Conservation (phyloP, 129 eudicot genomes). For the Erigeron canadensis region DNA sequence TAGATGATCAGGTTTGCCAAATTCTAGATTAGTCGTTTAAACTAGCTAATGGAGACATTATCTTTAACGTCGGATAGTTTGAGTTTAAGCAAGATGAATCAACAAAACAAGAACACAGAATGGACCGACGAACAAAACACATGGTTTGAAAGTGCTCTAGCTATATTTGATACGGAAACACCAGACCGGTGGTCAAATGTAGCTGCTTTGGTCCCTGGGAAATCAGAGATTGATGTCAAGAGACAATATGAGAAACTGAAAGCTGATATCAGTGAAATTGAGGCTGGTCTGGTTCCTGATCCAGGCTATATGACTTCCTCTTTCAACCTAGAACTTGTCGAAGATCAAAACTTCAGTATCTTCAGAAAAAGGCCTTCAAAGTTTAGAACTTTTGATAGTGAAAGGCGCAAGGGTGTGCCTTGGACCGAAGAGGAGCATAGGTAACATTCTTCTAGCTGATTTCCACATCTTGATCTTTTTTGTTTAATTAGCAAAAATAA, state of each 20-base stretch:
- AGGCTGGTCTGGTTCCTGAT: constrained; percentile 69
- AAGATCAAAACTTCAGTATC: constrained; percentile 39
- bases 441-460: constrained; percentile 33
- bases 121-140: constrained; percentile 95
- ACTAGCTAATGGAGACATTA: constrained; percentile 50
- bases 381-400: constrained; percentile 59
- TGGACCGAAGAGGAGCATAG: constrained; percentile 99
- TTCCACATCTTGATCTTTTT: constrained; percentile 2
- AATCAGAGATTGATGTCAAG: constrained; percentile 73
- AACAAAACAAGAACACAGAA: constrained; percentile 44
- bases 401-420: constrained; percentile 86
- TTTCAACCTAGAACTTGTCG: constrained; percentile 53
- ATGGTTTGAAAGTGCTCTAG: constrained; percentile 80
- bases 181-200: constrained; percentile 81
- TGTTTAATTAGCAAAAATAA: background rate
- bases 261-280: constrained; percentile 76
- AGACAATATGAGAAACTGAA: constrained; percentile 64
- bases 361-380: constrained; percentile 47
- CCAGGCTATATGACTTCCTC: constrained; percentile 49
- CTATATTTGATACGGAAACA: constrained; percentile 62
- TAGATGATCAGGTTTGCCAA: background rate
- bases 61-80: constrained; percentile 44
- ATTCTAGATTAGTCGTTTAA: constrained; percentile 17
- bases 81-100: constrained; percentile 37
- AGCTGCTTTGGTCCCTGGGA: constrained; percentile 81